These are phyloP conservation scores for Macroventuria anomochaeta DNA, from an alignment of 2,329 filamentous ascomycete genomes.

Conservation along the genomic window DNA sequence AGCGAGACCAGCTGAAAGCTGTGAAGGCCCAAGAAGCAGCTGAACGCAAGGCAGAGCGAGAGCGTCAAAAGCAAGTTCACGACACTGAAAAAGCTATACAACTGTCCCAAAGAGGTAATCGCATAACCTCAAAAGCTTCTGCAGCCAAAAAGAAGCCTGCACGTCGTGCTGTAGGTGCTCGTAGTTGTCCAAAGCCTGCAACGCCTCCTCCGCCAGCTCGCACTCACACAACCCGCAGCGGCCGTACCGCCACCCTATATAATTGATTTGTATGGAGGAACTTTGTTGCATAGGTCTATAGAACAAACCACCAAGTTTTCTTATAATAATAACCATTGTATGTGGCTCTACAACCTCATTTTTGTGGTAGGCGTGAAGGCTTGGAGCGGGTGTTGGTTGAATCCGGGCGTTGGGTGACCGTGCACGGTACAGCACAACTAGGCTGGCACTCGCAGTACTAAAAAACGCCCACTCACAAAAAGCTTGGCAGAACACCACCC, in stretches of 20 bases:
- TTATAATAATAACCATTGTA: not conserved
- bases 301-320: not conserved
- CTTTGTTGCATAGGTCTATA: not conserved
- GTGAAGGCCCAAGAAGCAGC: constrained; percentile 3
- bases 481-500: too few species aligned
- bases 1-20: not conserved
- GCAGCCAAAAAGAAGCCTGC: constrained; percentile 5
- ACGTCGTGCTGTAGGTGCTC: not conserved
- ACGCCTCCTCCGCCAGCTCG: not conserved
- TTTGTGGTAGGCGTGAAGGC: not conserved
- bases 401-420: too few species aligned
- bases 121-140: not conserved
- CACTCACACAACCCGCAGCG: not conserved
- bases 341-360: not conserved
- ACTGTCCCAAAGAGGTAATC: constrained; percentile 4
- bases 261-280: not conserved
- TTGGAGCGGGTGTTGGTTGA: too few species aligned
- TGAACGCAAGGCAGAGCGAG: constrained; percentile 9
- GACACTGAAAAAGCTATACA: constrained; percentile 7
- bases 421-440: too few species aligned
- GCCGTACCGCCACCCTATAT: not conserved
- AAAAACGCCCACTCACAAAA: too few species aligned
- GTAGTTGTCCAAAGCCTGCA: not conserved
- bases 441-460: too few species aligned
- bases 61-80: constrained; percentile 3